A percentile compares a stretch with the other conserved stretches of the same genome.
phyloP scores from a whole-genome alignment of 2,329 filamentous ascomycete species.

The Sodiomyces alkalinus region DNA sequence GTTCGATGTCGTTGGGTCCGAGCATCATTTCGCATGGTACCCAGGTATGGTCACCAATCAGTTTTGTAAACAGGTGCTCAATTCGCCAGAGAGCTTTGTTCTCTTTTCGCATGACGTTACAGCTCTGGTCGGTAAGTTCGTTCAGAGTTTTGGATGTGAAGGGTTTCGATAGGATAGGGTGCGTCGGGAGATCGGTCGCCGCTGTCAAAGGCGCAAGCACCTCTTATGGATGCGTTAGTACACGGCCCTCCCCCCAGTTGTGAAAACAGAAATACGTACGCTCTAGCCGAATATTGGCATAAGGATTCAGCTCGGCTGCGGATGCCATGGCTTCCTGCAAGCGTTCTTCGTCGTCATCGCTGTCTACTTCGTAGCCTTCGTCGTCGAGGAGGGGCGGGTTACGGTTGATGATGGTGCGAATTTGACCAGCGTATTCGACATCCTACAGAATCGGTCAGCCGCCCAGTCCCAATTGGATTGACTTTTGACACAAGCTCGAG shows the following conservation, averaged over 20 bases:
- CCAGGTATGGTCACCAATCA: constrained; percentile 63
- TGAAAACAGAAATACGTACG: constrained; percentile 31
- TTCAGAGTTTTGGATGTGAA: constrained; percentile 61
- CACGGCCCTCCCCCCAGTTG: neutral
- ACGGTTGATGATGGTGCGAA: constrained; percentile 55
- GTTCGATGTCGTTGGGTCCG: constrained; percentile 36
- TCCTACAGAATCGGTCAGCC: constrained; percentile 33
- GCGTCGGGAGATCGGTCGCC: constrained; percentile 57
- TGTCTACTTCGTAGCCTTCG: constrained; percentile 63
- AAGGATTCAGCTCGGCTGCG: constrained; percentile 59
- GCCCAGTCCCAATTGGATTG: no score
- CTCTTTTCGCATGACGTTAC: constrained; percentile 60
- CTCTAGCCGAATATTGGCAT: constrained; percentile 55
- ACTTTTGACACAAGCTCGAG: no score
- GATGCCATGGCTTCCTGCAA: constrained; percentile 43
- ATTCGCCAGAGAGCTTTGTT: constrained; percentile 58
- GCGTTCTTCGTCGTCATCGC: constrained; percentile 51
- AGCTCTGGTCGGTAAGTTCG: constrained; percentile 53
- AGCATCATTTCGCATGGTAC: constrained; percentile 44
- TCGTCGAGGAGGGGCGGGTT: constrained; percentile 62
- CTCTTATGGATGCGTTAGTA: constrained; percentile 34
- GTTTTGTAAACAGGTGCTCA: constrained; percentile 55
- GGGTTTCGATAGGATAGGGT: constrained; percentile 59
- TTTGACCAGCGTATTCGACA: constrained; percentile 59
- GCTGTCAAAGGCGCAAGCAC: constrained; percentile 62